Conservation (phyloP, 257 asterid genomes). For the Capsicum pubescens region DNA sequence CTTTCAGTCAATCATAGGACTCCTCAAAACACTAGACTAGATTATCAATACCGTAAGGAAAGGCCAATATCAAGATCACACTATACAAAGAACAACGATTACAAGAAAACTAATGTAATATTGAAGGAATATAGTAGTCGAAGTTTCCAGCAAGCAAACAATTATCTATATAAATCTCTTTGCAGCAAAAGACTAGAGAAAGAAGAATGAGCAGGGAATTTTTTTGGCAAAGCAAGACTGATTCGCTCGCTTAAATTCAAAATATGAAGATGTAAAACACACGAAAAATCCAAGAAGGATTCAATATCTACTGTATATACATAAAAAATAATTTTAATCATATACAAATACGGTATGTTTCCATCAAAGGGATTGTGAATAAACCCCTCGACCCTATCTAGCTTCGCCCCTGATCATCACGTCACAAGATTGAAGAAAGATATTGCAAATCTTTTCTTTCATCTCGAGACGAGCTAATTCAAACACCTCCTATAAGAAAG, state of each 20-base stretch:
- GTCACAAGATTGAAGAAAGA: neutral
- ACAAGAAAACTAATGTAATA: neutral
- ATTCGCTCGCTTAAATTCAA: neutral
- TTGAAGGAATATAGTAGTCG: neutral
- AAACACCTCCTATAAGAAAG: neutral
- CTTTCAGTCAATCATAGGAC: neutral
- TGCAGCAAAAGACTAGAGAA: neutral
- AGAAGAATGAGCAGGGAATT: neutral
- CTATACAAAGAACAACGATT: neutral
- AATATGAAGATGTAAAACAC: too few species aligned
- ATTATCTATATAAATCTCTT: neutral
- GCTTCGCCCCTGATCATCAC: neutral
- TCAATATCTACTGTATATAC: too few species aligned
- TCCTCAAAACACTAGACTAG: neutral
- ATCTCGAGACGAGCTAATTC: neutral
- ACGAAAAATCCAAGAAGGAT: too few species aligned
- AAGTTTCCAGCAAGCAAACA: neutral
- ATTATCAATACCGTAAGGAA: neutral
- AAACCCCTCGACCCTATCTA: too few species aligned
- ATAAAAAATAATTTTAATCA: too few species aligned
- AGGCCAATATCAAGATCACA: neutral
- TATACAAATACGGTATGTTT: too few species aligned
- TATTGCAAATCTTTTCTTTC: neutral
- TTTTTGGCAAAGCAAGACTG: neutral
- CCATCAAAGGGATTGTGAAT: too few species aligned